These are phyloP conservation scores for Penicillium paxilli DNA, from an alignment of 495 filamentous ascomycete species.

Conservation along the genomic window DNA sequence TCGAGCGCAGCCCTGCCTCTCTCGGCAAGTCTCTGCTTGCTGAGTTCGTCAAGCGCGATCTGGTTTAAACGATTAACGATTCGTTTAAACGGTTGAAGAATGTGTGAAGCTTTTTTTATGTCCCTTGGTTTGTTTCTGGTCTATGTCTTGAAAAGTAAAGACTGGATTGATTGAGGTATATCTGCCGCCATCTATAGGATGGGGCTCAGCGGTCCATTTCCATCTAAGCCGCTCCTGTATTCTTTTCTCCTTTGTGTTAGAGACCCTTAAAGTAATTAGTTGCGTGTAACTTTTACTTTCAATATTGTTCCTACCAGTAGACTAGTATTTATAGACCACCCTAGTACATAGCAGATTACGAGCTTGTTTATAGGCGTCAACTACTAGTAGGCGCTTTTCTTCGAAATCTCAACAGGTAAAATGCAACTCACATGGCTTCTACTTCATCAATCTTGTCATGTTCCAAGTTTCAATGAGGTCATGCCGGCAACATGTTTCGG, in stretches of 20 bases:
- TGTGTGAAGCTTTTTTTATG: slow-evolving; percentile 17
- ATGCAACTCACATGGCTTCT: too few relatives aligned
- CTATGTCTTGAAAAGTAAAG: slow-evolving; percentile 7
- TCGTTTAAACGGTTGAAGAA: slow-evolving; percentile 50
- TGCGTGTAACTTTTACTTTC: slow-evolving; percentile 29
- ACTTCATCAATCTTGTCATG: too few relatives aligned
- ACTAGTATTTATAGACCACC: too few relatives aligned
- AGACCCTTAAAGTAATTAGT: slow-evolving; percentile 34
- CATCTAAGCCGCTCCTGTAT: slow-evolving; percentile 27
- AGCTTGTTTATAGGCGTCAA: too few relatives aligned
- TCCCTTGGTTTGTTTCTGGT: slow-evolving; percentile 17
- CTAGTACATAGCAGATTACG: too few relatives aligned
- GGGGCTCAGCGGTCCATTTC: slow-evolving; percentile 24
- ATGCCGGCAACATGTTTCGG: too few relatives aligned
- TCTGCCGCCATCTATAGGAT: slow-evolving; percentile 20
- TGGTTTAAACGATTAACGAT: slow-evolving; percentile 64
- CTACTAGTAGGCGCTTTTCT: too few relatives aligned
- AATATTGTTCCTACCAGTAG: neutral
- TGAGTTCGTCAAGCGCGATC: slow-evolving; percentile 93
- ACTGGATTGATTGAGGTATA: slow-evolving; percentile 24
- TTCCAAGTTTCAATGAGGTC: too few relatives aligned
- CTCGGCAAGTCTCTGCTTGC: slow-evolving; percentile 90
- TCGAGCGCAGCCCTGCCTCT: slow-evolving; percentile 89
- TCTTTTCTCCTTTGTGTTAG: slow-evolving; percentile 38
- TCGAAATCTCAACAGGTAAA: too few relatives aligned